Evolutionary conservation across 495 filamentous ascomycete species (phyloP).

Genomic region (Penicillium alfredii): DNA sequence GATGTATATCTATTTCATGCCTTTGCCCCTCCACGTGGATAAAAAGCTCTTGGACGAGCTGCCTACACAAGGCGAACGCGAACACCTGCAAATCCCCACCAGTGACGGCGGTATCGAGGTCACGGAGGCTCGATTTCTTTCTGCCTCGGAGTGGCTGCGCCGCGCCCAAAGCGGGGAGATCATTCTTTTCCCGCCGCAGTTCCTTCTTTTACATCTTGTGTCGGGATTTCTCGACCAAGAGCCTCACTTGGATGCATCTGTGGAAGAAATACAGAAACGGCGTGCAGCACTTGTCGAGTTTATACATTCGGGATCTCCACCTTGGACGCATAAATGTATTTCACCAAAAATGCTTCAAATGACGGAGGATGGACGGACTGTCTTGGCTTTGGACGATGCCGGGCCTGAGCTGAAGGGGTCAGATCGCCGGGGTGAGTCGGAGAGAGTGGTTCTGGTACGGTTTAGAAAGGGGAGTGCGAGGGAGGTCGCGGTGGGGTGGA

Average conservation of each 20-base stretch:
- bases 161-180: constrained; percentile 58
- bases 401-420: constrained; percentile 62
- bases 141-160: constrained; percentile 60
- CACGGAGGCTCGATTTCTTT: constrained; percentile 71
- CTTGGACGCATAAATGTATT: constrained; percentile 77
- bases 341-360: constrained; percentile 56
- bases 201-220: constrained; percentile 65
- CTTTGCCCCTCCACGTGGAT: constrained; percentile 47
- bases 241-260: constrained; percentile 23
- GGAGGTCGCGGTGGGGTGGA: constrained; percentile 49
- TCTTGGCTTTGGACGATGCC: constrained; percentile 64
- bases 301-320: constrained; percentile 46
- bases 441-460: constrained; percentile 65
- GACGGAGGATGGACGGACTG: constrained; percentile 50
- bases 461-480: constrained; percentile 54
- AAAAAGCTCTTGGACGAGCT: constrained; percentile 25
- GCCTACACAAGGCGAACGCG: constrained; percentile 29
- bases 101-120: constrained; percentile 83
- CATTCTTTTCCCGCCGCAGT: constrained; percentile 87
- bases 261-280: constrained; percentile 40
- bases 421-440: constrained; percentile 59
- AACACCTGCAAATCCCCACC: constrained; percentile 54
- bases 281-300: constrained; percentile 55
- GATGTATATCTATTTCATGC: constrained; percentile 96
- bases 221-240: constrained; percentile 52